phyloP scores from a whole-genome alignment of 2,329 filamentous ascomycete genomes.

The Aureobasidium sp. region DNA sequence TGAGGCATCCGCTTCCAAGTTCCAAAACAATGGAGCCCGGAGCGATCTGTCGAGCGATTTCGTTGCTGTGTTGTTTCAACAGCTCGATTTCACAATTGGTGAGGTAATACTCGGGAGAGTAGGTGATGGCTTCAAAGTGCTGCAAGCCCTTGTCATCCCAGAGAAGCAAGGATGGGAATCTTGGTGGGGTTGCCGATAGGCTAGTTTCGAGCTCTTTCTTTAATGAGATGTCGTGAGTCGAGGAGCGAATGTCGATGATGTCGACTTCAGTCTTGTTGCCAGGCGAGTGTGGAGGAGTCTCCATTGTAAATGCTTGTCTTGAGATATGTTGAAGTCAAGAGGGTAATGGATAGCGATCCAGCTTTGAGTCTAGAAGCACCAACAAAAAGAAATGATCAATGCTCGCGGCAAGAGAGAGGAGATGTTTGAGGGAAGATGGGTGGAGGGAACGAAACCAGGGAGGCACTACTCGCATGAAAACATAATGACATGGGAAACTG shows the following conservation, averaged over 20 bases:
- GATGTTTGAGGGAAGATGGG: neutral
- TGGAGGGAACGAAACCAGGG: neutral
- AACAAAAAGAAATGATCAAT: neutral
- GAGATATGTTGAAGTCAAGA: neutral
- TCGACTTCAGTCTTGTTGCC: neutral
- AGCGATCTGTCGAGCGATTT: neutral
- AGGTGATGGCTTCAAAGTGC: neutral
- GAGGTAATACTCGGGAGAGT: constrained; percentile 1
- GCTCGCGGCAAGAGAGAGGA: neutral
- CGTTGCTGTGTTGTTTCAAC: neutral
- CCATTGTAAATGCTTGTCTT: neutral
- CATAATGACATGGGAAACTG: neutral
- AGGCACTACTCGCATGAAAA: neutral
- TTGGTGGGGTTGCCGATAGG: neutral
- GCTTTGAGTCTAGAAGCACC: too few relatives aligned
- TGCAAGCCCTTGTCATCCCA: constrained; percentile 6
- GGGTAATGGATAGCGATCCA: neutral
- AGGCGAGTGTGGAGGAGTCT: neutral
- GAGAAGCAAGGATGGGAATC: neutral
- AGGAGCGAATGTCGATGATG: neutral
- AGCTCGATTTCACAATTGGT: neutral
- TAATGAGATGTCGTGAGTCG: neutral
- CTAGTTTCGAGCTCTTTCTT: neutral
- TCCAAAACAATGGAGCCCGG: neutral
- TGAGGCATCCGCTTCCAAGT: neutral